Evolutionary conservation across 495 filamentous ascomycete species (phyloP).

Genomic region (Rhypophila decipiens): DNA sequence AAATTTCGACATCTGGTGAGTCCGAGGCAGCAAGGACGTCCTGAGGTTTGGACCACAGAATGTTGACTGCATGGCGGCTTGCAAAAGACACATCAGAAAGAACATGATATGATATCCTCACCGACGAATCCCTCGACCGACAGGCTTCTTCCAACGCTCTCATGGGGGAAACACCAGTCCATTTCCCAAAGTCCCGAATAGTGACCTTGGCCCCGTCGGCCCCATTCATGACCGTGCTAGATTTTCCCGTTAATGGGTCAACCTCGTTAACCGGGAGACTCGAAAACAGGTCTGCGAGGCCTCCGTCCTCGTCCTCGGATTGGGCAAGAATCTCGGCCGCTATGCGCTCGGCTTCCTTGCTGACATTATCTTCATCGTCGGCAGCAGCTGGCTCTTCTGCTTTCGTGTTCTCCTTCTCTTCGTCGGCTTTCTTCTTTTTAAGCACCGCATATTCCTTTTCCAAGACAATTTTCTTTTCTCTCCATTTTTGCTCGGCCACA

Average conservation of each 20-base stretch:
- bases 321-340: slow-evolving; percentile 45
- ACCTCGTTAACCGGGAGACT: slow-evolving; percentile 62
- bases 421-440: slow-evolving; percentile 29
- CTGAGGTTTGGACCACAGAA: slow-evolving; percentile 76
- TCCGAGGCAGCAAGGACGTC: slow-evolving; percentile 42
- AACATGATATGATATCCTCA: slow-evolving; percentile 57
- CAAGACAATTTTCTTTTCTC: slow-evolving; percentile 55
- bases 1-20: slow-evolving; percentile 37
- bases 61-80: slow-evolving; percentile 63
- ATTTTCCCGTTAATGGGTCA: slow-evolving; percentile 45
- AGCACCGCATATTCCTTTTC: slow-evolving; percentile 47
- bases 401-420: slow-evolving; percentile 28
- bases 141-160: slow-evolving; percentile 80
- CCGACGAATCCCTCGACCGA: slow-evolving; percentile 67
- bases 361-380: slow-evolving; percentile 41
- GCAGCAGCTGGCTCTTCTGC: slow-evolving; percentile 7
- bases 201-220: slow-evolving; percentile 46
- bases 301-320: slow-evolving; percentile 45
- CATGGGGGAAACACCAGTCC: slow-evolving; percentile 61
- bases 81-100: slow-evolving; percentile 66
- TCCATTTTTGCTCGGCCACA: slow-evolving; percentile 72
- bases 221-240: slow-evolving; percentile 43
- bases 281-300: slow-evolving; percentile 54
- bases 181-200: slow-evolving; percentile 79
- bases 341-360: slow-evolving; percentile 43